Evolutionary conservation across 768 basidiomycete species (phyloP), one percentile per base, ranked within the genome.

Genomic region (Tulasnella sp.): DNA sequence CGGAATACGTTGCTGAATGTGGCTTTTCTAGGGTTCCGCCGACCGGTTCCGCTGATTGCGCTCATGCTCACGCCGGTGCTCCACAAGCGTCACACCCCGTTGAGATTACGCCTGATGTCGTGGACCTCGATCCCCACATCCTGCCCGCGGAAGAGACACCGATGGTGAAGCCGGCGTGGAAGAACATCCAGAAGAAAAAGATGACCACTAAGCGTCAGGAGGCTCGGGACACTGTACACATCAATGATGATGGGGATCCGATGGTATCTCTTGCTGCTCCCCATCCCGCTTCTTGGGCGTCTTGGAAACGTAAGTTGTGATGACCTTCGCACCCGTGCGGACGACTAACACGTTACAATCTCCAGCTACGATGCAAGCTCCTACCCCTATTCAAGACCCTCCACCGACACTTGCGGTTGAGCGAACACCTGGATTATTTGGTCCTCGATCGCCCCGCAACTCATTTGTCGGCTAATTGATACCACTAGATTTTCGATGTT

Each of bases 381-480:
- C 82, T 2, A 82, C 83, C 4, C 78, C 83, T n/a, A 75, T 79
- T 4, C 76, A 78, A 2, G 76, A 78, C 57, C 74, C 83, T 17
- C 79, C 76, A 15, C 69, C 53, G 15, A 61, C 49, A 17, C 34
- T 84, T 9, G 70, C 81, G 34, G 79, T 83, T 21, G 76, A 75
- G 9, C 71, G 70, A 46, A 69, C 70, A 36, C 81, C 80, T 40
- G 85, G 86, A 29, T 68, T 90, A 59, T 90, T 89, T 65, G 87
- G 87, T 31, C 85, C 86, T 39, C 74, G 83, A 37, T 80, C 83
- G n/a, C 82, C 81, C 9, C 71, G 74, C 51, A 69, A 69, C 49
- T 73, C 72, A 4, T 67, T 39, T 31, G 36, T 60, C 27, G 32
- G 43, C 31, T 59, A 46, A 31, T 49, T 21, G 17, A 25, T 23